phyloP scores from a whole-genome alignment of 2,329 filamentous ascomycete species.

The Diaporthe citri region DNA sequence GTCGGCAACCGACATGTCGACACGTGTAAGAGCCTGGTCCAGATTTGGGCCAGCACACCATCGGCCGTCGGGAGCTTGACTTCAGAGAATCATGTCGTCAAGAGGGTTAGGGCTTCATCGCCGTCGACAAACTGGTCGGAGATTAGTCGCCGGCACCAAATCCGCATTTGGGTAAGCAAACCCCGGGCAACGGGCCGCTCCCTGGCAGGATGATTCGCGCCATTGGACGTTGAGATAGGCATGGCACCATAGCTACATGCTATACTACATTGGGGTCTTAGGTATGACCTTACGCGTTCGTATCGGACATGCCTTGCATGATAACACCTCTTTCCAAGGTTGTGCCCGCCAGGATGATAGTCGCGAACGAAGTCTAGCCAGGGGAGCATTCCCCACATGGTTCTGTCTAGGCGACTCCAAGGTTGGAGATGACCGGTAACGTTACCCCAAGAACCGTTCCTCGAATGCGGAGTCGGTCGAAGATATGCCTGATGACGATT shows the following conservation, averaged over 20 bases:
- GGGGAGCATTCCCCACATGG: constrained; percentile 12
- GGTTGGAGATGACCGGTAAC: constrained; percentile 37
- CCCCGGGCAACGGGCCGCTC: constrained; percentile 14
- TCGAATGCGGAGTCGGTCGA: constrained; percentile 30
- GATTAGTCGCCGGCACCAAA: constrained; percentile 7
- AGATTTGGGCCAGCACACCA: not conserved
- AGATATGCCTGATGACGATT: constrained; percentile 31
- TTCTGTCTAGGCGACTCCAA: not conserved
- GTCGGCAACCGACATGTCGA: not conserved
- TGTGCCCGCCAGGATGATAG: not conserved
- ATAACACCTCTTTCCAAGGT: constrained; percentile 7
- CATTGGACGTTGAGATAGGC: constrained; percentile 11
- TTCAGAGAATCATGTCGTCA: not conserved
- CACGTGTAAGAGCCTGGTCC: no score
- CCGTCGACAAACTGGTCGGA: not conserved
- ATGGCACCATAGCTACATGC: constrained; percentile 15
- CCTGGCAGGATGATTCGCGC: constrained; percentile 1
- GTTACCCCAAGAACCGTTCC: constrained; percentile 32
- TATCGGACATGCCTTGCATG: constrained; percentile 9
- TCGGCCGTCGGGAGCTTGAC: not conserved
- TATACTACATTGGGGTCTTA: not conserved
- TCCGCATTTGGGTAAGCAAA: not conserved
- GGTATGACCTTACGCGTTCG: constrained; percentile 9
- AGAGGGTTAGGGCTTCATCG: constrained; percentile 12
- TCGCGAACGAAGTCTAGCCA: not conserved